phyloP scores from a whole-genome alignment of 2,329 filamentous ascomycete genomes.

The Emmonsiellopsis sp. region DNA sequence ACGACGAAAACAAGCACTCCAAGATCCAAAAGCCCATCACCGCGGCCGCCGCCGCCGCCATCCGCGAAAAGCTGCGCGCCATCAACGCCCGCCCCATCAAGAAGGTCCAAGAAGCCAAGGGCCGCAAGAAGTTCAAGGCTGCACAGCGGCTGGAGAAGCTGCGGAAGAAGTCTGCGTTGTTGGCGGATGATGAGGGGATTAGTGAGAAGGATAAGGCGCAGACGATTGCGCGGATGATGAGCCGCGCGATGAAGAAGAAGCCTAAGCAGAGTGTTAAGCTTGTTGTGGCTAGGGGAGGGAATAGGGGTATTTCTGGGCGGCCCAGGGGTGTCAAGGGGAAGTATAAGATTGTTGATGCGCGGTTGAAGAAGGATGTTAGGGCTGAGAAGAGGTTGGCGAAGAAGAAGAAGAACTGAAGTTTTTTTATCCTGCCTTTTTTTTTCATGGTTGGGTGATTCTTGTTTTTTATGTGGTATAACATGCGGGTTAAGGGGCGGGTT shows the following conservation, averaged over 20 bases:
- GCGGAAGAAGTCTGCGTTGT: slow-evolving; percentile 88
- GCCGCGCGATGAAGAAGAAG: slow-evolving; percentile 76
- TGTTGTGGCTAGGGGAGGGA: slow-evolving; percentile 76
- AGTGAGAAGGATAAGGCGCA: slow-evolving; percentile 94
- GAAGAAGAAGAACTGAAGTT: slow-evolving; percentile 47
- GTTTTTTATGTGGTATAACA: background rate
- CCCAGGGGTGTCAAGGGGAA: slow-evolving; percentile 89
- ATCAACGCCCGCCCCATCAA: slow-evolving; percentile 96
- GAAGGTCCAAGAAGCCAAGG: slow-evolving; percentile 94
- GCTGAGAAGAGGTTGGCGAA: slow-evolving; percentile 74
- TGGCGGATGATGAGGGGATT: slow-evolving; percentile 82
- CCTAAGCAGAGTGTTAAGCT: slow-evolving; percentile 73
- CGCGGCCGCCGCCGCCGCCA: slow-evolving; percentile 78
- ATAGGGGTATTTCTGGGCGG: slow-evolving; percentile 75
- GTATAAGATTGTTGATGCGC: slow-evolving; percentile 92
- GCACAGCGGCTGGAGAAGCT: slow-evolving; percentile 87
- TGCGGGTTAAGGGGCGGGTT: too few relatives aligned
- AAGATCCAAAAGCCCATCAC: slow-evolving; percentile 80
- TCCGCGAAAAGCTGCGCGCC: slow-evolving; percentile 87
- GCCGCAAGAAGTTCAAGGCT: slow-evolving; percentile 92
- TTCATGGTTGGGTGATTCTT: background rate
- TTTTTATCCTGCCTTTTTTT: background rate
- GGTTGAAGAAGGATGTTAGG: slow-evolving; percentile 93
- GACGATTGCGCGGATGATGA: slow-evolving; percentile 71
- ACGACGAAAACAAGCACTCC: slow-evolving; percentile 80